These are phyloP conservation scores for Candida multigemmis DNA, from an alignment of 805 yeast species.

Conservation along the genomic window DNA sequence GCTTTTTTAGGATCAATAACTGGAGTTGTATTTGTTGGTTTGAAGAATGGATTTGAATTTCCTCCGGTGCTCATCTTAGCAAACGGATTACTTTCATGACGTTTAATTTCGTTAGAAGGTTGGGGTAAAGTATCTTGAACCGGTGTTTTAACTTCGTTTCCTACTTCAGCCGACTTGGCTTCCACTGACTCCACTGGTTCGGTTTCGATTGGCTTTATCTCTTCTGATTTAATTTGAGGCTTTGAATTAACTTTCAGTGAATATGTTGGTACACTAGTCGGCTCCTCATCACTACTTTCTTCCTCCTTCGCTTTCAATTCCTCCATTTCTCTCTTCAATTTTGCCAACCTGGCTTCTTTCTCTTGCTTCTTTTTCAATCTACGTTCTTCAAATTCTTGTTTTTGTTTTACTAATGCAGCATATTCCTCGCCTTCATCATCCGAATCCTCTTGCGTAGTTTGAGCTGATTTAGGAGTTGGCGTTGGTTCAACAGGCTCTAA, in stretches of 20 bases:
- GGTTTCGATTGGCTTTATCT: conserved; percentile 3
- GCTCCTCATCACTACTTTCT: conserved; percentile 12
- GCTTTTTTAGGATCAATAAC: conserved; percentile 47
- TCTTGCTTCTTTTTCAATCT: conserved; percentile 45
- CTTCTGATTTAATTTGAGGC: conserved; percentile 1
- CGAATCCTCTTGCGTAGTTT: conserved; percentile 7
- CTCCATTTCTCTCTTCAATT: conserved; percentile 50
- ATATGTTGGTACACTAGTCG: conserved; percentile 9
- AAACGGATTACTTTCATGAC: conserved; percentile 42
- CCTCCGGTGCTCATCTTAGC: conserved; percentile 21
- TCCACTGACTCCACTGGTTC: conserved; percentile 1
- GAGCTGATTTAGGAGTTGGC: conserved; percentile 3
- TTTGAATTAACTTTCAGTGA: conserved; percentile 6
- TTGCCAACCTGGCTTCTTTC: conserved; percentile 52
- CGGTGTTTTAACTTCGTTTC: conserved; percentile 2
- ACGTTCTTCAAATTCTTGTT: conserved; percentile 34
- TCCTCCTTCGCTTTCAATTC: conserved; percentile 31
- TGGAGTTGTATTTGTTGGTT: conserved; percentile 22
- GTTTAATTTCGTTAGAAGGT: conserved; percentile 6
- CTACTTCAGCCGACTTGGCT: conserved; percentile 3
- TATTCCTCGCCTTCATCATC: conserved; percentile 40
- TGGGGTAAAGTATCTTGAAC: conserved; percentile 1
- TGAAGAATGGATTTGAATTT: conserved; percentile 48
- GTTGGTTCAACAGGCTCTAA: conserved; percentile 3
- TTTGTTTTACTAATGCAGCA: conserved; percentile 37